These are phyloP conservation scores for Miamiensis avidus DNA, from an alignment of 169 alveolate genomes.

Conservation along the genomic window DNA sequence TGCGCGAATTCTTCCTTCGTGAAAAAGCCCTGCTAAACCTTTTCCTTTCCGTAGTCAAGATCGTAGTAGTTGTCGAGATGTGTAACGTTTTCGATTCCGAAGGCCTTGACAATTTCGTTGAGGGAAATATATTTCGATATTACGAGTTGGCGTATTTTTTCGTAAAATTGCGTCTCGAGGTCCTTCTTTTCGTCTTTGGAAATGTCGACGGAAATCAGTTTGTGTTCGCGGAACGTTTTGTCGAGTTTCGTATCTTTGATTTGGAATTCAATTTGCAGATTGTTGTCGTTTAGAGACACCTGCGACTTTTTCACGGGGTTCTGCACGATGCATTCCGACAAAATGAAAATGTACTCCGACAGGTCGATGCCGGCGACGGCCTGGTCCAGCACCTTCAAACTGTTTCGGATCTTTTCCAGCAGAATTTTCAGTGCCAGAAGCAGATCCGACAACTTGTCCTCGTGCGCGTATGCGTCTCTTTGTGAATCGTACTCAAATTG, in stretches of 20 bases:
- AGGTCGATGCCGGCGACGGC: neutral
- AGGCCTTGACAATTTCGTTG: no score
- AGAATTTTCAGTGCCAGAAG: neutral
- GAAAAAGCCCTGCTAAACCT: neutral
- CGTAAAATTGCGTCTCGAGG: neutral
- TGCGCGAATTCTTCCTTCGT: neutral
- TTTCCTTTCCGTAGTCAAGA: neutral
- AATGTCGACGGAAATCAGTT: neutral
- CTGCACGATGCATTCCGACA: slow-evolving; percentile 3
- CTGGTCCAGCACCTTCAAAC: neutral
- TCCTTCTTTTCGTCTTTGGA: neutral
- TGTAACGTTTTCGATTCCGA: no score
- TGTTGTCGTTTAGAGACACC: neutral
- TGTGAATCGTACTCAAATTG: neutral
- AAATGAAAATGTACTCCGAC: neutral
- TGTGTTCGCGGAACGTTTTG: neutral
- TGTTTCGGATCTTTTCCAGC: neutral
- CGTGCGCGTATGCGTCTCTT: neutral
- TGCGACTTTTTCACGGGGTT: neutral
- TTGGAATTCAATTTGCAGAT: neutral
- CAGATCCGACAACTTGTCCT: neutral
- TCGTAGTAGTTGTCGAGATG: neutral
- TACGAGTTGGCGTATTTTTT: neutral
- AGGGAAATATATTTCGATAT: no score
- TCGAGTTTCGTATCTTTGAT: neutral